phyloP scores from a whole-genome alignment of 805 yeast genomes.

The Lachancea quebecensis region DNA sequence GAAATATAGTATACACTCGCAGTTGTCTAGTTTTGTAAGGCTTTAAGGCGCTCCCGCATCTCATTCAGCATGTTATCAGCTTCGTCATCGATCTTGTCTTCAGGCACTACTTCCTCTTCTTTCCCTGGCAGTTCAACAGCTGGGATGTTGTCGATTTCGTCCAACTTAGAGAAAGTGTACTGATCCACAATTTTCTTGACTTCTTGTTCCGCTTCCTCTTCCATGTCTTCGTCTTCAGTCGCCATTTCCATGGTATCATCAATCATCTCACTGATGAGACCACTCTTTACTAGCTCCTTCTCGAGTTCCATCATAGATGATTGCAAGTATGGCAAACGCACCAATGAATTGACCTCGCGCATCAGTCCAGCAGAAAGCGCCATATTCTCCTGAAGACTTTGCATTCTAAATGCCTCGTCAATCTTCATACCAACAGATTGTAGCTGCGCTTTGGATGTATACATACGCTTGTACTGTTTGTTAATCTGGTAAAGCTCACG shows the following conservation, averaged over 20 bases:
- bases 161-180: conserved; percentile 38
- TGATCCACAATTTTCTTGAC: conserved; percentile 55
- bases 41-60: conserved; percentile 84
- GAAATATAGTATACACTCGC: conserved; percentile 5
- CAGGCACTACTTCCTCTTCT: conserved; percentile 33
- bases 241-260: conserved; percentile 78
- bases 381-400: conserved; percentile 76
- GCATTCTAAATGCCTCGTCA: conserved; percentile 84
- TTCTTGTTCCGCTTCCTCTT: conserved; percentile 56
- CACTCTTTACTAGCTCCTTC: conserved; percentile 77
- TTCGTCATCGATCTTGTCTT: conserved; percentile 47
- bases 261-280: conserved; percentile 90
- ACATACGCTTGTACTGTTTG: conserved; percentile 66
- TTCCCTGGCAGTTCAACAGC: conserved; percentile 19
- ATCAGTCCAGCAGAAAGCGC: conserved; percentile 70
- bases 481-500: conserved; percentile 68
- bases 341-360: conserved; percentile 79
- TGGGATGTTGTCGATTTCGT: conserved; percentile 34
- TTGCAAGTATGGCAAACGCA: conserved; percentile 70
- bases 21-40: conserved; percentile 54
- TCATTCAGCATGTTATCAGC: conserved; percentile 71
- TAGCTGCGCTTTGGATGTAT: conserved; percentile 76
- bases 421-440: conserved; percentile 83
- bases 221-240: conserved; percentile 58
- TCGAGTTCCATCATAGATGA: conserved; percentile 81